Evolutionary conservation across 1,139 yeast genomes (phyloP).

Genomic region (Lodderomyces margitis): DNA sequence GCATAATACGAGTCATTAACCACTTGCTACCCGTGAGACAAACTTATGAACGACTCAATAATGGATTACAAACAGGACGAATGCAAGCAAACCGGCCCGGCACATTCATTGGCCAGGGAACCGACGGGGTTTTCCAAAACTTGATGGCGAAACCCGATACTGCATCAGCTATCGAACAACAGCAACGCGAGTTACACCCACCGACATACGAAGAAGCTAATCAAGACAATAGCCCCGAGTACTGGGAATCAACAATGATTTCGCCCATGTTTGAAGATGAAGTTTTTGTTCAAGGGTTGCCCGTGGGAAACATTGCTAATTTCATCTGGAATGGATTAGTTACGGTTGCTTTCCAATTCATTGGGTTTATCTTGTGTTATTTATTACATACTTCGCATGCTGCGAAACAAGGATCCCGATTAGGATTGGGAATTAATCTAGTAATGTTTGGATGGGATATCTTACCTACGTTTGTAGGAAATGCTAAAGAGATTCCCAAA

Average conservation of each 20-base stretch:
- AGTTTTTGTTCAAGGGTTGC: constrained; percentile 90
- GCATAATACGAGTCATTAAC: constrained; percentile 33
- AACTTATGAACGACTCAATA: constrained; percentile 45
- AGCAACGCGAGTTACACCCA: constrained; percentile 51
- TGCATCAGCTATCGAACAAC: constrained; percentile 38
- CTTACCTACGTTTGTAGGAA: constrained; percentile 59
- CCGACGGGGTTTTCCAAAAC: constrained; percentile 93
- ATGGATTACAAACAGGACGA: constrained; percentile 45
- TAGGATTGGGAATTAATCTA: constrained; percentile 87
- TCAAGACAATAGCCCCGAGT: constrained; percentile 92
- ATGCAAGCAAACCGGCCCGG: constrained; percentile 47
- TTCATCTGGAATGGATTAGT: constrained; percentile 89
- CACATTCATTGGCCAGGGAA: constrained; percentile 51
- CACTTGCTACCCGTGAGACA: constrained; percentile 40
- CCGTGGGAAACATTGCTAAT: constrained; percentile 90
- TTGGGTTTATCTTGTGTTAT: constrained; percentile 89
- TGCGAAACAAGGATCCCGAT: constrained; percentile 92
- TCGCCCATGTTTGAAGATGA: constrained; percentile 85
- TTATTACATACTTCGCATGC: constrained; percentile 95
- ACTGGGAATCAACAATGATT: constrained; percentile 90
- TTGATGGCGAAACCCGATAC: constrained; percentile 81
- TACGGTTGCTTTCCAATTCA: constrained; percentile 85
- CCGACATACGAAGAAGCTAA: constrained; percentile 96
- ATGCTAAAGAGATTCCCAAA: constrained; percentile 34
- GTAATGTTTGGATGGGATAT: constrained; percentile 73